Evolutionary conservation across 441 rosid genomes (phyloP).

Genomic region (Melastoma candidum): DNA sequence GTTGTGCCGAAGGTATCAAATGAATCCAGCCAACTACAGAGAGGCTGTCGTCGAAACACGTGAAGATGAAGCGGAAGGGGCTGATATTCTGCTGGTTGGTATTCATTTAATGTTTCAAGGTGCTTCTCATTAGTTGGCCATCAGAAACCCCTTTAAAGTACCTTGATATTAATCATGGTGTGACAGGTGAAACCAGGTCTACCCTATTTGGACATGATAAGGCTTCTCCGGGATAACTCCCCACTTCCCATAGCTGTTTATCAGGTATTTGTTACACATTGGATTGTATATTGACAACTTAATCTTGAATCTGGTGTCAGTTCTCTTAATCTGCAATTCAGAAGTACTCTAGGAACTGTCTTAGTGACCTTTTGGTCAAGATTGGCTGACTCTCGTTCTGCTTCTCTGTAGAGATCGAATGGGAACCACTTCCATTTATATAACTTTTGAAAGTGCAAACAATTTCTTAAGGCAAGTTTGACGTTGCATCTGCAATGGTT

Average conservation of each 20-base stretch:
- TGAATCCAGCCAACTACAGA: conserved; percentile 92
- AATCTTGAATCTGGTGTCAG: too few relatives aligned
- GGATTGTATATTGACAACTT: too few relatives aligned
- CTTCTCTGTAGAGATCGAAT: too few relatives aligned
- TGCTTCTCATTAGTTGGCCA: conserved; percentile 9
- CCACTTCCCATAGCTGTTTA: conserved; percentile 89
- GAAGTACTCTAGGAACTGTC: too few relatives aligned
- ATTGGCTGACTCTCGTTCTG: too few relatives aligned
- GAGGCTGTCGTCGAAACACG: conserved; percentile 85
- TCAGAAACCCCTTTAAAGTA: conserved; percentile 8
- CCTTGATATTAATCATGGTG: too few relatives aligned
- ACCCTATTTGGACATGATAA: conserved; percentile 88
- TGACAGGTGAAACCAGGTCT: conserved; percentile 92
- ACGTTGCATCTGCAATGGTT: neutral
- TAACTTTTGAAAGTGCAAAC: too few relatives aligned
- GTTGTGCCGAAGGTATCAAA: conserved; percentile 69
- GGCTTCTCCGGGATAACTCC: conserved; percentile 77
- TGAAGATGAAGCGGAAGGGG: conserved; percentile 95
- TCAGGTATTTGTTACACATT: conserved; percentile 39
- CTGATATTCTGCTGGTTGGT: conserved; percentile 86
- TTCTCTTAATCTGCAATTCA: too few relatives aligned
- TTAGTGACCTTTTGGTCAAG: too few relatives aligned
- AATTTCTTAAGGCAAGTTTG: neutral
- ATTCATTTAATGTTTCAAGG: conserved; percentile 4
- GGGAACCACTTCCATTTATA: too few relatives aligned